Base-by-base conservation (phyloP, 495 filamentous ascomycete species). In the Podospora fimiseda region DNA sequence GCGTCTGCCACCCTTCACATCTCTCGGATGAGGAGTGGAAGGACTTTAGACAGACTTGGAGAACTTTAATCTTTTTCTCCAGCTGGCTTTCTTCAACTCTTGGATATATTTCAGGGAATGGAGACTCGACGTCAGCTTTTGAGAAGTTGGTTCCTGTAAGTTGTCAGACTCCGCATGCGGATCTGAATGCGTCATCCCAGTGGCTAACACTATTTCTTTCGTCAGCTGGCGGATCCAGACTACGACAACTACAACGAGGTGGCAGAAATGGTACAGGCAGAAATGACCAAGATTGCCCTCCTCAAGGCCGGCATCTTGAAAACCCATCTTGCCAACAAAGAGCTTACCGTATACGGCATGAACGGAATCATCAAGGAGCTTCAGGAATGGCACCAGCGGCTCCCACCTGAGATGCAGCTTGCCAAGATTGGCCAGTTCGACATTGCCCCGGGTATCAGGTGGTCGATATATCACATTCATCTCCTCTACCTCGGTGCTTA, bases 81-180 rank as follows among this genome's bases (percentile, higher is more conserved):
- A 69, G 66, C 33, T 69, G 64, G 64, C 57, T 69, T n/a, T 60
- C 64, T 2, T 63, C 60, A 0, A 67, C 66, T 0, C 51, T 69
- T 2, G 66, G 66, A 9, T 65, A 69, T 39, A 60, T 63, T 3
- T 66, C 66, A 9, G 56, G 56, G 9, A 53, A 43, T 15, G 51
- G 51, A n/a, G 59, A 57, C 2, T 45, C 46, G 22, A n/a, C 39
- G 7, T 8, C 8, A 5, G 57, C 50, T 24, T 65, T 64, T 36
- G 38, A 53, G 11, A 54, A 53, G 9, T 38, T 64, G 14, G 49
- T 63, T 13, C 60, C 57, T 8, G 58, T 64, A 47, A 39, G 44
- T 27, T n/a, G 0, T 14, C 11, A 15, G 19, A 3, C 3, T 15
- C 37, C n/a, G n/a, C n/a, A n/a, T n/a, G 48, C 21, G n/a, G 1